These are phyloP conservation scores for Trametes versicolor DNA, from an alignment of 1,284 basidiomycete genomes.

Conservation along the genomic window DNA sequence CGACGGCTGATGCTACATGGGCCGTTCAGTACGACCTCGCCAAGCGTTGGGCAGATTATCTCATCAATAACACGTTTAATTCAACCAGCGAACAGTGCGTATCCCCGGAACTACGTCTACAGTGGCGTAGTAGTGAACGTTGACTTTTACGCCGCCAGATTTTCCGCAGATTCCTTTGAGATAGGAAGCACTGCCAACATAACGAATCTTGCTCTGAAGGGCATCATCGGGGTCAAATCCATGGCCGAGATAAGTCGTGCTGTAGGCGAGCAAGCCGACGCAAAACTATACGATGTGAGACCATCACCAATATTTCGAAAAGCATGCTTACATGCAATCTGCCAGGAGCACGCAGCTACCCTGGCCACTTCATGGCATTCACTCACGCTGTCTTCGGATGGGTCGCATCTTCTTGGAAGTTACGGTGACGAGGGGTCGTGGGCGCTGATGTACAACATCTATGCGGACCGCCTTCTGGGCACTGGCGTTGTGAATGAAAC, in stretches of 20 bases:
- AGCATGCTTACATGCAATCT: too few species aligned
- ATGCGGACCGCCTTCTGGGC: constrained; percentile 65
- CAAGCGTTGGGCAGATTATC: constrained; percentile 73
- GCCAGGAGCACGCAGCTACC: constrained; percentile 27
- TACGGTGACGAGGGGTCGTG: constrained; percentile 60
- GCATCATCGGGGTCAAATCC: constrained; percentile 72
- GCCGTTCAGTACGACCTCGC: constrained; percentile 58
- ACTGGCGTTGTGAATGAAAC: constrained; percentile 29
- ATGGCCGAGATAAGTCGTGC: constrained; percentile 65
- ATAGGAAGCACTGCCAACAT: constrained; percentile 63
- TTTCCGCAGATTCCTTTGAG: constrained; percentile 64
- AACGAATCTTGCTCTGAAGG: constrained; percentile 80
- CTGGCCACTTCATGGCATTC: constrained; percentile 37
- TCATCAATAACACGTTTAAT: constrained; percentile 67
- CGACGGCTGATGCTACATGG: background rate
- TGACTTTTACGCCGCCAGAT: constrained; percentile 43
- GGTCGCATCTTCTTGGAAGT: constrained; percentile 47
- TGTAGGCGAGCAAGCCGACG: constrained; percentile 55
- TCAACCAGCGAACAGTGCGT: constrained; percentile 59
- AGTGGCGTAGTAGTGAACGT: too few species aligned
- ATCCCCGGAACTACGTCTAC: too few species aligned
- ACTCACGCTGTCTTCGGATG: constrained; percentile 47
- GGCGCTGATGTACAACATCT: constrained; percentile 72
- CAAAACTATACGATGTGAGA: constrained; percentile 58
- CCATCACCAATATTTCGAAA: background rate